Evolutionary conservation across 2,329 filamentous ascomycete genomes (phyloP), one percentile per base, ranked within the genome.

Genomic region (Pseudocercospora vitis): DNA sequence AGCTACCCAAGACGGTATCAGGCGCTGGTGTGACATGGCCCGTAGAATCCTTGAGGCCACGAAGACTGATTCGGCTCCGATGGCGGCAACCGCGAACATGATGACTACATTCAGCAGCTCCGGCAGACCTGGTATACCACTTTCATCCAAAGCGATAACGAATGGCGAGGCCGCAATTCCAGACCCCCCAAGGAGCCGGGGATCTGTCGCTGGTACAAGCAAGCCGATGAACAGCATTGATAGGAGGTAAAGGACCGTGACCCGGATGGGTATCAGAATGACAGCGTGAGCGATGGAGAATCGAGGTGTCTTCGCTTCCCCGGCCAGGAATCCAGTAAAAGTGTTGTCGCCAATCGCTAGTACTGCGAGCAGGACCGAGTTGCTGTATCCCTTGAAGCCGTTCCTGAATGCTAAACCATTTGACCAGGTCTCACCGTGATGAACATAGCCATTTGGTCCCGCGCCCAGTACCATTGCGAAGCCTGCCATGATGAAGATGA

Each of bases 1-100:
- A 46, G 83, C 82, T 21, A 95, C 76, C 62, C 90, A 77, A 55
- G 75, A 78, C 11, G 91, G 91, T 0, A 89, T 91, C 67, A 94
- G 89, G 50, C 85, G 81, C 49, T 60, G 57, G 21, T 55, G 56
- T 9, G 52, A 40, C 49, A 56, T 52, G 9, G 81, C 79, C 37
- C 78, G 77, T 6, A 84, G 70, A 2, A 80, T 82, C 53, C 81
- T 78, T 2, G 79, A 81, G 2, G 76, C 78, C 57, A 78, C 78
- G 59, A 81, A 83, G 1, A 83, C 68, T 12, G 77, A 54, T 81
- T 78, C 61, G 82, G 83, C 8, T 76, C 78, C 80, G 45, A 83
- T 79, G 40, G 74, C 78, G 48, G 82, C 70, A 24, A 83, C 81
- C 8, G 79, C 78, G 26, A 83, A 75, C 26, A 83, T 74, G 61